Evolutionary conservation across 2,329 filamentous ascomycete species (phyloP), one percentile per base, ranked within the genome.

Genomic region (Verticillium isaacii): DNA sequence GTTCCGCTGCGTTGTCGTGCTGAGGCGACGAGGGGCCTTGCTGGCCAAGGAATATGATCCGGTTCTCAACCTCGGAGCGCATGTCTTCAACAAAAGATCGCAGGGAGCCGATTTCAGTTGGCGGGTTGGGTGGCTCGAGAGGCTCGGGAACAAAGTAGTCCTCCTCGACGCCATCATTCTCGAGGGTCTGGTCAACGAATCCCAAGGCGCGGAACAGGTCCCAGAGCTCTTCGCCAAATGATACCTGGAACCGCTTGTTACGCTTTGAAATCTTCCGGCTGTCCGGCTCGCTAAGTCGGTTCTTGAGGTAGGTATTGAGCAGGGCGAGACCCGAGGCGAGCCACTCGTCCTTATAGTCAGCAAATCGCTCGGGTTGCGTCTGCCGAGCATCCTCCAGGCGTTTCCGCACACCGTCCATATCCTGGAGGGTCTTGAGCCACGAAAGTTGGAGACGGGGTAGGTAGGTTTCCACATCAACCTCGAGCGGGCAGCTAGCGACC

Each of bases 161-260:
- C 67, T 80, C 70, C 56, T 77, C 73, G 2, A 82, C 74, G 1
- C 71, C 77, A 17, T 77, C 74, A 9, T 72, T 71, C 1, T 76
- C 70, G 5, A 77, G 67, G 1, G 70, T 60, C 2, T 73, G 69
- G 66, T 83, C 80, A 2, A 71, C 66, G 56, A 85, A 86, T 12
- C 80, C 82, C 5, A 87, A 72, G 14, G 76, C 75, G 15, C 71
- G 72, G 66, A 86, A 82, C 14, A 86, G 75, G 25, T 71, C 68
- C 56, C 80, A 78, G 58, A 82, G 82, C 4, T 80, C 78, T 5
- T 75, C 74, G 0, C 83, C 81, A 61, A 86, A 85, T 7, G 84
- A 74, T 2, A 85, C 79, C 32, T 74, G 73, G 60, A 86, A 86
- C 15, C 80, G 78, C 68, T 85, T 86, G 66, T 87, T 87, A 1